A percentile compares a stretch with the other conserved stretches of the same genome.
phyloP scores from a whole-genome alignment of 106 monocot genomes.

The Acanthochlamys bracteata region DNA sequence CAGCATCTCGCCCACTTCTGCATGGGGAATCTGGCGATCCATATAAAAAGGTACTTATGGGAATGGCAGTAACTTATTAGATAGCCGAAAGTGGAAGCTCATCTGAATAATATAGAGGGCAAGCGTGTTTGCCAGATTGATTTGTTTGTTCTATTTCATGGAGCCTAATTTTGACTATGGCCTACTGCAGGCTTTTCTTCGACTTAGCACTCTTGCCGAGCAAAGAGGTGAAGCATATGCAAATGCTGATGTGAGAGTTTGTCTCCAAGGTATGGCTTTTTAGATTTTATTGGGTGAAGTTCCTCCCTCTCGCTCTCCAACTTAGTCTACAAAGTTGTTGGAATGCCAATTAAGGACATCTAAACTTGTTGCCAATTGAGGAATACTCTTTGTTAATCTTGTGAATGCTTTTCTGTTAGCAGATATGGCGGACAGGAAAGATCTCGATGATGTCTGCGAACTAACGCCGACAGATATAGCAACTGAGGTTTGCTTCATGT shows the following conservation, averaged over 20 bases:
- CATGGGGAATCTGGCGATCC: constrained; percentile 81
- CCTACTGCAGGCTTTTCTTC: constrained; percentile 43
- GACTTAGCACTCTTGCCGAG: constrained; percentile 32
- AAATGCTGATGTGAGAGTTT: constrained; percentile 63
- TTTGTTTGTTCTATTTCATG: too few species aligned
- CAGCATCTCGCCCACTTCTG: constrained; percentile 89
- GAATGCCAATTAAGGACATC: background rate
- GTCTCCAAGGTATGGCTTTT: constrained; percentile 38
- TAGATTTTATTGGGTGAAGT: background rate
- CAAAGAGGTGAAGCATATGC: constrained; percentile 63
- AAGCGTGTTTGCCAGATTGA: too few species aligned
- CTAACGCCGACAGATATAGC: constrained; percentile 75
- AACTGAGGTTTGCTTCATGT: constrained; percentile 37
- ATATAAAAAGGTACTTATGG: constrained; percentile 56
- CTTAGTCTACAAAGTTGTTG: background rate
- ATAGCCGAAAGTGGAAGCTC: too few species aligned
- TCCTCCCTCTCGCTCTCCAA: too few species aligned
- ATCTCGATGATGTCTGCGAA: constrained; percentile 42
- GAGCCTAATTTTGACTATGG: background rate
- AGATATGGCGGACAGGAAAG: constrained; percentile 73
- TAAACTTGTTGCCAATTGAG: too few species aligned
- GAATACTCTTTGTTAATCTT: background rate
- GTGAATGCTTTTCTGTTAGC: constrained; percentile 1
- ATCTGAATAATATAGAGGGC: too few species aligned
- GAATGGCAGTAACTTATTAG: too few species aligned